phyloP scores from a whole-genome alignment of 2,329 filamentous ascomycete genomes.

The Fusarium longipes region DNA sequence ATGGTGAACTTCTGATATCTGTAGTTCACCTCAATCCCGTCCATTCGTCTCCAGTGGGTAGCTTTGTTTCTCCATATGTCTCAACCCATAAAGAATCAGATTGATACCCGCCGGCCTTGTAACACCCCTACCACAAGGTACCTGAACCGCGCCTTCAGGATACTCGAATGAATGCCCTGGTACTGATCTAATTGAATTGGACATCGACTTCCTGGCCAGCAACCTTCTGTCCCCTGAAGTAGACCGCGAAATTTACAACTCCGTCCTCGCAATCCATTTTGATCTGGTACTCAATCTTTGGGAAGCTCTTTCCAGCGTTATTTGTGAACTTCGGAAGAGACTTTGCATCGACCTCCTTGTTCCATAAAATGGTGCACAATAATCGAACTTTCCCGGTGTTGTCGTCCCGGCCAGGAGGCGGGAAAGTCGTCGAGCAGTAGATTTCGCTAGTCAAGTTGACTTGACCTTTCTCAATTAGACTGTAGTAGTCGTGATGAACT shows the following conservation, averaged over 20 bases:
- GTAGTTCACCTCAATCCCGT: no score
- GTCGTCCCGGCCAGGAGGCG: background rate
- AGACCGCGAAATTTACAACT: constrained; percentile 38
- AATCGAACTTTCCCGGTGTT: background rate
- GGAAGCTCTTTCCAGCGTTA: background rate
- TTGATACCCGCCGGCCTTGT: background rate
- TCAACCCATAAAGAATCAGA: background rate
- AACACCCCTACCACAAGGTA: background rate
- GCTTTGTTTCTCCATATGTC: background rate
- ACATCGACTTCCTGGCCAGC: constrained; percentile 37
- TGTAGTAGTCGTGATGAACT: background rate
- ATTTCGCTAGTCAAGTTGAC: accelerated
- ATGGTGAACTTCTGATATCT: background rate
- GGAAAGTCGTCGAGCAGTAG: background rate
- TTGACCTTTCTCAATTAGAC: accelerated
- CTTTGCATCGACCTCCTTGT: accelerated
- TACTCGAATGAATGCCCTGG: accelerated
- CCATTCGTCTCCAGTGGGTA: background rate
- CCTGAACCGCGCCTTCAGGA: background rate
- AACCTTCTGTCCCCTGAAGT: constrained; percentile 14
- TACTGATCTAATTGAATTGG: constrained; percentile 12
- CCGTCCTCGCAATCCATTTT: constrained; percentile 40
- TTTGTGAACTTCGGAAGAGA: constrained; percentile 32
- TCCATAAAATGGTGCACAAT: constrained; percentile 40
- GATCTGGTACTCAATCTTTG: background rate